phyloP scores from a whole-genome alignment of 108 stramenopile genomes.

The Fistulifera solaris region DNA sequence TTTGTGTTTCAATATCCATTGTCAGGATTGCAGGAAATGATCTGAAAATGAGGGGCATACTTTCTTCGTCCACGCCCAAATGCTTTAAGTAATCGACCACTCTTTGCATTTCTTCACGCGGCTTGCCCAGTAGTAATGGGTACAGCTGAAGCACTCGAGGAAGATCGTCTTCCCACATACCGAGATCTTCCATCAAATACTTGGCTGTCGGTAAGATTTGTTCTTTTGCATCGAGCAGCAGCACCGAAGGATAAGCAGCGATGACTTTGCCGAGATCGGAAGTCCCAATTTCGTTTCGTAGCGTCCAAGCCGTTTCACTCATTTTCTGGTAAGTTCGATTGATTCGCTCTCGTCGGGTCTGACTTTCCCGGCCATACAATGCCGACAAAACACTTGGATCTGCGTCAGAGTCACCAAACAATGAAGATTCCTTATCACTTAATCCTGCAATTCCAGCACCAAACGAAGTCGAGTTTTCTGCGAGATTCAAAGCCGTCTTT shows the following conservation, averaged over 20 bases:
- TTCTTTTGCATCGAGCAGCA: constrained; percentile 48
- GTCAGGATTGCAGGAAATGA: constrained; percentile 60
- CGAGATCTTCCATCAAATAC: constrained; percentile 51
- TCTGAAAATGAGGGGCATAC: constrained; percentile 44
- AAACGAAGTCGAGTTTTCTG: background rate
- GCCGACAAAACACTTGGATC: constrained; percentile 10
- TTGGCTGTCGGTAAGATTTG: constrained; percentile 29
- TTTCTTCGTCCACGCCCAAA: constrained; percentile 44
- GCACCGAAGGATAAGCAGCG: constrained; percentile 48
- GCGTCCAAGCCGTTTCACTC: constrained; percentile 35
- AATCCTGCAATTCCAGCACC: background rate
- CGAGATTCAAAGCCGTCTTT: background rate
- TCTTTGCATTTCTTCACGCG: constrained; percentile 32
- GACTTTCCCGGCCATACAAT: constrained; percentile 12
- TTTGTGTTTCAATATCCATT: constrained; percentile 40
- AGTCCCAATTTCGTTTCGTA: constrained; percentile 50
- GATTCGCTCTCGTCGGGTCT: constrained; percentile 20
- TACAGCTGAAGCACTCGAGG: constrained; percentile 45
- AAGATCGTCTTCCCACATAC: constrained; percentile 54
- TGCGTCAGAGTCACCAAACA: background rate
- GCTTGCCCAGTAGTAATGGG: constrained; percentile 46
- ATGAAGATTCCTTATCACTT: background rate
- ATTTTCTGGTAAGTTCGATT: constrained; percentile 46
- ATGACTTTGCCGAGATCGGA: constrained; percentile 54
- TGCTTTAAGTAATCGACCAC: constrained; percentile 31